Conservation (phyloP, 345 rosid species). For the Psidium friedrichsthalianum region DNA sequence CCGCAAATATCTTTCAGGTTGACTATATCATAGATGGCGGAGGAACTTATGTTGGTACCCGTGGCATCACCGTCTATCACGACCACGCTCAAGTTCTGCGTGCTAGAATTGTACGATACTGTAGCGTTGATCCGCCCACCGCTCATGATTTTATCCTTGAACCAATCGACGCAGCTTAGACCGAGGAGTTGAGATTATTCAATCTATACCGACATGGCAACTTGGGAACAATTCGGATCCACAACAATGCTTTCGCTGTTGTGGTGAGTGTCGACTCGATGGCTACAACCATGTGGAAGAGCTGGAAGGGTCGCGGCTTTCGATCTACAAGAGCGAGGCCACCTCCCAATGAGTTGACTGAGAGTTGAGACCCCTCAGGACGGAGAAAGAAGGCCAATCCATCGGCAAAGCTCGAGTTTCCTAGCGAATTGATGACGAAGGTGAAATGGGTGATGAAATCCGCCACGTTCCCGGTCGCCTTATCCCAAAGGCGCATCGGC, state of each 20-base stretch:
- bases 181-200: not conserved
- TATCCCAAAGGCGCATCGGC: no score
- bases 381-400: constrained; percentile 11
- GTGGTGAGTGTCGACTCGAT: constrained; percentile 3
- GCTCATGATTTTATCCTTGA: not conserved
- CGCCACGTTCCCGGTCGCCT: no score
- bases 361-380: not conserved
- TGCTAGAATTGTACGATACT: not conserved
- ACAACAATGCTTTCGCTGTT: not conserved
- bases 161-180: not conserved
- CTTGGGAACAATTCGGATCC: not conserved
- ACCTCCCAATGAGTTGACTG: rapidly evolving
- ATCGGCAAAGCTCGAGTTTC: rapidly evolving
- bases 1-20: not conserved
- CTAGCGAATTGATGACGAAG: not conserved
- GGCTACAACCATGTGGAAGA: not conserved
- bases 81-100: not conserved
- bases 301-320: rapidly evolving
- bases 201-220: not conserved
- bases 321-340: not conserved
- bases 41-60: not conserved
- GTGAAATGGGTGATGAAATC: no score
- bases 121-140: not conserved
- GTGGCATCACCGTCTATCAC: not conserved
- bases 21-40: not conserved